Evolutionary conservation across 257 asterid genomes (phyloP), one percentile per base, ranked within the genome.

Genomic region (Voacanga thouarsii): DNA sequence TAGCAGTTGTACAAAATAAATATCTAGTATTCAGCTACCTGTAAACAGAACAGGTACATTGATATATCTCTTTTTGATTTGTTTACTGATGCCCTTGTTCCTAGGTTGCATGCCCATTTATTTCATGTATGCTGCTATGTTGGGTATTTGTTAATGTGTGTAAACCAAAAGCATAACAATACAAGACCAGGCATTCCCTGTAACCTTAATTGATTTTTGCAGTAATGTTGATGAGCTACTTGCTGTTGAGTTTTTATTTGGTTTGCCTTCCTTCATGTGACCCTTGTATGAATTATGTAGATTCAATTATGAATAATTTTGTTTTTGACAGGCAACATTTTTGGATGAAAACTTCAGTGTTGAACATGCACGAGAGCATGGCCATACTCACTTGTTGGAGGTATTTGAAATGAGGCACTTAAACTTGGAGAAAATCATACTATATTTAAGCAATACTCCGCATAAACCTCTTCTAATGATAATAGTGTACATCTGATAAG

Each of bases 381-480:
- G 98, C 10, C 99, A 95, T 79, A 93, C 97, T 80, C 99, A 95
- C 82, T 68, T 95, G 50, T 92, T 69, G 30, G 99, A 95, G 99
- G 98, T 92, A 87, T 60, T 75, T 67, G 69, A 77, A 63, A 63
- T 57, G 61, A 49, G 39, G 50, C 65, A 18, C 61, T 79, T 75
- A 10, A 1, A 24, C 55, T 72, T 7, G 19, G 28, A n/a, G 53
- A 39, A 30, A 11, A 60, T 11, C 10, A 47, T 53, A 57, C 59
- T 71, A 47, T 24, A n/a, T 63, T 75, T 75, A 43, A 2, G 45
- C 18, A 37, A 24, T n/a, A 8, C 3, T 39, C 77, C 41, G 21
- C 2, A 64, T 19, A 72, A 37, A 18, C 67, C 30, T 16, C 30
- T 51, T 19, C 15, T 7, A 19, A 60, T 61, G 55, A 1, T 60